phyloP scores from a whole-genome alignment of 345 rosid genomes.

The Microthlaspi erraticum region DNA sequence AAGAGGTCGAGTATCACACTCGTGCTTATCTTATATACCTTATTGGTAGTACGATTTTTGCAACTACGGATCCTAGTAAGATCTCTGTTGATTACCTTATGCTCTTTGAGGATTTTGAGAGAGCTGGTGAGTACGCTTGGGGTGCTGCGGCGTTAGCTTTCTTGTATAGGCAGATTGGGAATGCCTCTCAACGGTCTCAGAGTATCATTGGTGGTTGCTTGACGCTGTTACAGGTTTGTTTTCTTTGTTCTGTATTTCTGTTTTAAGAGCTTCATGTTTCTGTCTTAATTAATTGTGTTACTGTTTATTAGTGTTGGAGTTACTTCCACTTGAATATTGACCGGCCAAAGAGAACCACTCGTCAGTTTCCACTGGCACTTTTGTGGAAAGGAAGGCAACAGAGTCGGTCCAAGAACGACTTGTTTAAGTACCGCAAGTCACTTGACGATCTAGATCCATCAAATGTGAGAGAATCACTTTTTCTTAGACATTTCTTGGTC shows the following conservation, averaged over 20 bases:
- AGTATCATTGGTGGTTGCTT: conserved; percentile 83
- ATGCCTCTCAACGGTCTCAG: conserved; percentile 77
- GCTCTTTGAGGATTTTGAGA: conserved; percentile 64
- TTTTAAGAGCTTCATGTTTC: not conserved
- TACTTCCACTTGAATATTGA: conserved; percentile 75
- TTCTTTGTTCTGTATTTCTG: not conserved
- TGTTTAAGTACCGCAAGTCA: conserved; percentile 68
- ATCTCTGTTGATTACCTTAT: conserved; percentile 76
- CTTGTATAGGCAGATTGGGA: conserved; percentile 79
- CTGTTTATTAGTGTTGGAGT: conserved; percentile 71
- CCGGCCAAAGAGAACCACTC: conserved; percentile 63
- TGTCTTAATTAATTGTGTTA: conserved; percentile 8
- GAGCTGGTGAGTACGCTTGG: conserved; percentile 77
- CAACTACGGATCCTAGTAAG: conserved; percentile 76
- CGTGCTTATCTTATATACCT: conserved; percentile 77
- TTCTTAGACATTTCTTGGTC: not conserved
- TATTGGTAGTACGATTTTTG: conserved; percentile 76
- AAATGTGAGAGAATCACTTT: conserved; percentile 47
- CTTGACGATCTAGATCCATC: conserved; percentile 62
- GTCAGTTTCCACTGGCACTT: conserved; percentile 70
- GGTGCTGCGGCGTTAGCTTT: conserved; percentile 81
- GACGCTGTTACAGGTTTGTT: conserved; percentile 69
- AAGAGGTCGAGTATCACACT: conserved; percentile 60
- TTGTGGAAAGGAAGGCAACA: conserved; percentile 83
- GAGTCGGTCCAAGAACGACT: conserved; percentile 71